Conservation (phyloP, 169 alveolate species). For the Pseudocohnilembus persalinus region DNA sequence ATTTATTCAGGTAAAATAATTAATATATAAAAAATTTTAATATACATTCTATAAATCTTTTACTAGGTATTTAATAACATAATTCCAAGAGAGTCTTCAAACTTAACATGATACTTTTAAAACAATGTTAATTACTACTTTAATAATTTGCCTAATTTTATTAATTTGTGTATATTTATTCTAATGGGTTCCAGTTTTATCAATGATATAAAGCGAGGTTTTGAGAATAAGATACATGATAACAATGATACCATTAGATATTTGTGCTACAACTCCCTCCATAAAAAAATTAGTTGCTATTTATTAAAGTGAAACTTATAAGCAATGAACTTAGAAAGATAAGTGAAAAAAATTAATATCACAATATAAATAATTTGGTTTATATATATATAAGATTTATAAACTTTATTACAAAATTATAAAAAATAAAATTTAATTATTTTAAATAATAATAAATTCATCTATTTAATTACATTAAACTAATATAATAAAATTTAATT, state of each 20-base stretch:
- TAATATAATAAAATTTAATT: too few species aligned
- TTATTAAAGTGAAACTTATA: not conserved
- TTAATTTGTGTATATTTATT: not conserved
- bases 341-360: too few species aligned
- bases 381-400: too few species aligned
- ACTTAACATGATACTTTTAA: not conserved
- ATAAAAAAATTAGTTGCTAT: not conserved
- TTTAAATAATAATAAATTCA: too few species aligned
- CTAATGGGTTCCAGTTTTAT: constrained; percentile 22
- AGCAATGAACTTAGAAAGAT: not conserved
- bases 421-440: too few species aligned
- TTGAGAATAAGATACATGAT: constrained; percentile 18
- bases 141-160: constrained; percentile 1
- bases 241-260: constrained; percentile 28
- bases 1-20: not conserved
- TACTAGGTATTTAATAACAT: not conserved
- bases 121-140: not conserved
- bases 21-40: too few species aligned
- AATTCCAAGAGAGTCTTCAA: not conserved
- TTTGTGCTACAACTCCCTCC: constrained; percentile 8
- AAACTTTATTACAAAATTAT: too few species aligned
- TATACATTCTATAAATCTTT: not conserved
- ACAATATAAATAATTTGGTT: too few species aligned
- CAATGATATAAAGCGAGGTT: constrained; percentile 4
- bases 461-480: too few species aligned